These are phyloP conservation scores for Solioccasus polychromus DNA, from an alignment of 768 basidiomycete species.

Conservation along the genomic window DNA sequence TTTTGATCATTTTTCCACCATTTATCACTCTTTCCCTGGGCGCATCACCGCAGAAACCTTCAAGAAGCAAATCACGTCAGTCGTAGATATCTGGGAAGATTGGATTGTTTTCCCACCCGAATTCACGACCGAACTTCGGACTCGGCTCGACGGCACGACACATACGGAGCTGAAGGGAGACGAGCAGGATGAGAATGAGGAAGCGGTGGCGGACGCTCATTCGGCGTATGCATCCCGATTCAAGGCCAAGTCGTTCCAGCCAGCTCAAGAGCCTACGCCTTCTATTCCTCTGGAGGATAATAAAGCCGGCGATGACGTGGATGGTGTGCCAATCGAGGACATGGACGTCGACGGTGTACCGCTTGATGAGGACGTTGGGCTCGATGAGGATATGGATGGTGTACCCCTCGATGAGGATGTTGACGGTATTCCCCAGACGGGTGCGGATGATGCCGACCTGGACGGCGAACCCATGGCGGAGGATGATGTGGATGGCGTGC, in stretches of 20 bases:
- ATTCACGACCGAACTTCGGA: conserved; percentile 70
- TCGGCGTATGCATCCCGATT: conserved; percentile 56
- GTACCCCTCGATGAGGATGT: conserved; percentile 33
- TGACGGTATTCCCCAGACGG: conserved; percentile 38
- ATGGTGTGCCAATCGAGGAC: conserved; percentile 50
- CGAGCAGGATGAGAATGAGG: conserved; percentile 24
- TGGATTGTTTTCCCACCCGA: conserved; percentile 96
- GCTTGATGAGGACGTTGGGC: conserved; percentile 37
- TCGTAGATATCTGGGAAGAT: conserved; percentile 97
- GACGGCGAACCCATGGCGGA: conserved; percentile 30
- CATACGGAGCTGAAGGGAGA: conserved; percentile 27
- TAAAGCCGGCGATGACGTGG: conserved; percentile 47
- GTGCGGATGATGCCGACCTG: conserved; percentile 14
- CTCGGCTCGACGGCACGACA: conserved; percentile 65
- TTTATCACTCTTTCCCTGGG: conserved; percentile 95
- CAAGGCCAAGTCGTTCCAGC: conserved; percentile 76
- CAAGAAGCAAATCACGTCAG: conserved; percentile 84
- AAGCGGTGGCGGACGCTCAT: conserved; percentile 21
- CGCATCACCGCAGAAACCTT: conserved; percentile 95
- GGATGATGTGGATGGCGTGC: conserved; percentile 39
- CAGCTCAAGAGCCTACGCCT: conserved; percentile 46
- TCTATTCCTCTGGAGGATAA: conserved; percentile 26
- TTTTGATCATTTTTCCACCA: conserved; percentile 91
- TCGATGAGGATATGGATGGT: conserved; percentile 28
- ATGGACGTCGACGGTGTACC: conserved; percentile 51